phyloP scores from a whole-genome alignment of 2,329 filamentous ascomycete genomes.

The Onygena corvina region DNA sequence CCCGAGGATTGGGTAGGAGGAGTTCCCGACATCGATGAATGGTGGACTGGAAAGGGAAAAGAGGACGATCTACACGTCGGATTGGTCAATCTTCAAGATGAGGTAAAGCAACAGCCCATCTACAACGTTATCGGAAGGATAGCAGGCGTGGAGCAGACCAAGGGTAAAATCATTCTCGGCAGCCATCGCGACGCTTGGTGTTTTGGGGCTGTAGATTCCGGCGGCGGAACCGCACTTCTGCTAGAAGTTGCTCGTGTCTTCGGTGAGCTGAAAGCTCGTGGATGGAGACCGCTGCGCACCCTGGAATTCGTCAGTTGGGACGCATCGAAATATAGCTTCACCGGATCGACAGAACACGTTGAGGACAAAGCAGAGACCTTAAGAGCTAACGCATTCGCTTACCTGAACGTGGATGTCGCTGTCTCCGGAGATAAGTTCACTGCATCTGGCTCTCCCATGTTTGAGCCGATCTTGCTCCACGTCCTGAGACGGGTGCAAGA shows the following conservation, averaged over 20 bases:
- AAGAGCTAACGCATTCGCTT: conserved; percentile 64
- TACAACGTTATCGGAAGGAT: conserved; percentile 87
- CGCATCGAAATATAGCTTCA: conserved; percentile 79
- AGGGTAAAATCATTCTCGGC: conserved; percentile 78
- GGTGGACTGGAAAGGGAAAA: conserved; percentile 73
- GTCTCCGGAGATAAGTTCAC: conserved; percentile 63
- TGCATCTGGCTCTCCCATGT: conserved; percentile 70
- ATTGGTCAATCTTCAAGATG: conserved; percentile 77
- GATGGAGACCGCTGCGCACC: conserved; percentile 85
- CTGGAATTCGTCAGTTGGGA: conserved; percentile 98
- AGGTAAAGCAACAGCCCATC: conserved; percentile 67
- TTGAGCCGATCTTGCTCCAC: conserved; percentile 57
- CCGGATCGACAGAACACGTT: conserved; percentile 90
- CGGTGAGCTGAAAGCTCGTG: conserved; percentile 59
- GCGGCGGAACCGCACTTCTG: conserved; percentile 80
- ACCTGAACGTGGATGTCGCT: conserved; percentile 81
- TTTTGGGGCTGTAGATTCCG: conserved; percentile 74
- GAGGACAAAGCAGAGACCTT: conserved; percentile 68
- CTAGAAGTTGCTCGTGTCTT: conserved; percentile 79
- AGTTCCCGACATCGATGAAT: conserved; percentile 61
- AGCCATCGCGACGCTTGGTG: conserved; percentile 92
- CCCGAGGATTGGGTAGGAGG: conserved; percentile 63
- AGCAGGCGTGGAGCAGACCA: conserved; percentile 65
- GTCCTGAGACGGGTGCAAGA: conserved; percentile 65
- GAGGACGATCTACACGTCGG: conserved; percentile 67